phyloP scores from a whole-genome alignment of 257 asterid species.

The Forsythia viridissima region DNA sequence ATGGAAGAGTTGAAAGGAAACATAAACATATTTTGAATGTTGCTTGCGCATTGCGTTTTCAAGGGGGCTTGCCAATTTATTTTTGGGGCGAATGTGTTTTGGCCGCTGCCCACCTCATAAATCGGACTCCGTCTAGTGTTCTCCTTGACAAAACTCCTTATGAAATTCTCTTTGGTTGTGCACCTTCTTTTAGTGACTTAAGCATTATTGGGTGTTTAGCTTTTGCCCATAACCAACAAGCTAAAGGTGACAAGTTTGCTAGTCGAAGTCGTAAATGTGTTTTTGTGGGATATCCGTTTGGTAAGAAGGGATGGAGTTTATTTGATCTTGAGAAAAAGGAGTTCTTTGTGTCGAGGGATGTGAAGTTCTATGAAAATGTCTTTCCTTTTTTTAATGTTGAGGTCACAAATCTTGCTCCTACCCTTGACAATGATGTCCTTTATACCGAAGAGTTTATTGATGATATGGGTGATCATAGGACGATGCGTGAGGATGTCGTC shows the following conservation, averaged over 20 bases:
- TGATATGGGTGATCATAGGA: not conserved
- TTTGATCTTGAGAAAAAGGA: not conserved
- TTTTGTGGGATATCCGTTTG: constrained; percentile 20
- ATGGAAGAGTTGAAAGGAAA: constrained; percentile 2
- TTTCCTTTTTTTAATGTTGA: not conserved
- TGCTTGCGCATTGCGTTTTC: not conserved
- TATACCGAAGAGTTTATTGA: not conserved
- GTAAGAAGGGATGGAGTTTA: constrained; percentile 9
- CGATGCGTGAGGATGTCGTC: not conserved
- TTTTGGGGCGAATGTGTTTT: constrained; percentile 2
- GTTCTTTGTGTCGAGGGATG: constrained; percentile 10
- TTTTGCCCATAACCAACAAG: not conserved
- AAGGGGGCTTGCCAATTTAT: not conserved
- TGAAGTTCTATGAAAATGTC: not conserved
- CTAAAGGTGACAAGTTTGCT: constrained; percentile 11
- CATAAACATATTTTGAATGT: not conserved
- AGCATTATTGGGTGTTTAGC: not conserved
- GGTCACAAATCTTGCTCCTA: too few relatives aligned
- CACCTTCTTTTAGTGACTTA: not conserved
- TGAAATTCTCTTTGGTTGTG: not conserved
- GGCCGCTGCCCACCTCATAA: not conserved
- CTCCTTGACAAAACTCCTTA: not conserved
- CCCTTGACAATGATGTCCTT: not conserved
- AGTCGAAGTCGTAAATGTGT: constrained; percentile 10
- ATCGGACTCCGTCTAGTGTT: not conserved